Evolutionary conservation across 2,329 filamentous ascomycete species (phyloP), one percentile per base, ranked within the genome.

Genomic region (Chaetomium olivaceum): DNA sequence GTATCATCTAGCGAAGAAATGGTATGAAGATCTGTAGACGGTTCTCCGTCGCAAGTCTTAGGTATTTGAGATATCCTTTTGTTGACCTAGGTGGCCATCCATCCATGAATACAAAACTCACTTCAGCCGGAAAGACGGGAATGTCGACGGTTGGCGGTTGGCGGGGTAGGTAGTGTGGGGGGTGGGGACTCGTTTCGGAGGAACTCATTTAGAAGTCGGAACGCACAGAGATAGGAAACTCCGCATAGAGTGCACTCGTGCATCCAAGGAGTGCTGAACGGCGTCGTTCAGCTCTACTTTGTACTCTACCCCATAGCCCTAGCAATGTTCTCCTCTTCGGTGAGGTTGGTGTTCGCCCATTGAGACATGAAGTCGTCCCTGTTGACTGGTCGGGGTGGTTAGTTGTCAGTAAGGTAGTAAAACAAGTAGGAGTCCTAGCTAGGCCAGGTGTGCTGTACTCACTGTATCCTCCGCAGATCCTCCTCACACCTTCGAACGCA

Each of bases 391-490:
- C 1, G n/a, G 27, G 31, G 25, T n/a, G 31, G 33, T 25, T n/a
- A 6, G 4, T 1, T 23, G 69, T 36, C 62, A 59, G 51, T 21
- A 7, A 19, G 21, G 14, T 36, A 7, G 14, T 29, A n/a, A 19
- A n/a, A 21, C 21, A 54, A 16, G 21, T 4, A 46, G 6, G 14
- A 58, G n/a, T 9, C 21, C 6, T 11, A 31, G 23, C 5, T 14
- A 36, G 7, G 50, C 68, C 33, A 43, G 16, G 39, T 43, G 39
- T 6, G 6, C 16, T 43, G 39, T 59, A 86, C 90, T 83, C 80
- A 93, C 92, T 89, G 73, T 98, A 98, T 11, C 87, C 94, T 66
- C 95, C 95, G 76, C 93, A 97, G 74, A 99, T 91, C 70, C 93
- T 88, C 70, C 95, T 83, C 74, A 90, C 87, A 1, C 95, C 95